Base-by-base conservation (phyloP, 768 basidiomycete genomes). In the Roridomyces roridus region DNA sequence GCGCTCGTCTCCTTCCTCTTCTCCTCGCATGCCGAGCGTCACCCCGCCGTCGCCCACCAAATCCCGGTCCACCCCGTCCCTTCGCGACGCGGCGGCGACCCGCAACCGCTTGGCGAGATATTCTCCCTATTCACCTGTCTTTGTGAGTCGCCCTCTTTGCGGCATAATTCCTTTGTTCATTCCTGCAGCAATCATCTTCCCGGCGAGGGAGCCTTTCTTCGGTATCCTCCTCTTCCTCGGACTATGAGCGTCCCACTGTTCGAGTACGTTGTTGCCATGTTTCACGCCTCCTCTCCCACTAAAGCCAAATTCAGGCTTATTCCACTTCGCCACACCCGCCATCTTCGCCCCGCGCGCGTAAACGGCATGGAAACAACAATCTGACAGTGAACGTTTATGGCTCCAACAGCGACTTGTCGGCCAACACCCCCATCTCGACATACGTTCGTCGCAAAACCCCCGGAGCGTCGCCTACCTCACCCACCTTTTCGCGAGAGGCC, bases 361-460 rank as follows among this genome's bases (percentile, higher is more conserved):
- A 74, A 59, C 75, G 78, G 24, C 75, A 75, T 48, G 71, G 77
- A 57, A 75, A 81, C 57, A 80, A 78, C 57, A 80, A 78, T 57
- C 73, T 83, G 12, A 70, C 77, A 20, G 76, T 80, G 47, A 80
- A 79, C 62, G 71, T 80, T 18, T 82, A 82, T 62, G 81, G 75
- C 36, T 81, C 81, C 12, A 73, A 71, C 23, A 73, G 74, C 56
- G 85, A 87, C 67, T 72, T 85, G 18, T 72, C 82, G 26, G 86
- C 83, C 35, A 83, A 84, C 65, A 90, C 87, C 14, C 91, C 91
- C 50, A 92, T 93, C 51, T 93, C 91, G 24, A 81, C 83, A 35
- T 92, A 88, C 56, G 86, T 89, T 39, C 89, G 91, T 60, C 85
- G 91, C 59, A 89, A 86, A 73, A 90, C 89, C 1, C 90, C 91